Conservation (phyloP, 306 rosid species). For the Quercus robur region DNA sequence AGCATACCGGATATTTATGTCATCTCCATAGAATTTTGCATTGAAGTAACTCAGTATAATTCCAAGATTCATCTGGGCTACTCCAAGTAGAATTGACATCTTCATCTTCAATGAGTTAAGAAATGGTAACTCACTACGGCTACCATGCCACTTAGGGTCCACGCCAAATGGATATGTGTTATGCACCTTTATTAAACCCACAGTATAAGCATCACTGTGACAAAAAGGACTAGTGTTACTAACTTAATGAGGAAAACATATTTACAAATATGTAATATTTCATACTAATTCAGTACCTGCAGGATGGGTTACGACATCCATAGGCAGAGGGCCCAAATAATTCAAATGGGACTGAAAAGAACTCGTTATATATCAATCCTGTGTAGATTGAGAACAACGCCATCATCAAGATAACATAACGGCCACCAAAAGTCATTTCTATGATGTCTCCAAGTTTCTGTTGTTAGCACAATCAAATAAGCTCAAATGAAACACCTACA, state of each 20-base stretch:
- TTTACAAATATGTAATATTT: background rate
- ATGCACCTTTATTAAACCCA: constrained; percentile 76
- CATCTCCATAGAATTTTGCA: constrained; percentile 58
- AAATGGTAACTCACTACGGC: constrained; percentile 90
- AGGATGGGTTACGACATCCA: constrained; percentile 59
- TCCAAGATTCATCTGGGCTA: constrained; percentile 98
- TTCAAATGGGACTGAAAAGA: constrained; percentile 77
- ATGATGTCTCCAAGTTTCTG: constrained; percentile 87
- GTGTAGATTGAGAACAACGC: constrained; percentile 83
- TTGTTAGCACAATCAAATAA: constrained; percentile 38
- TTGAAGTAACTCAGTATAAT: constrained; percentile 80
- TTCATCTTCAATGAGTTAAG: constrained; percentile 98
- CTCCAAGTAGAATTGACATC: constrained; percentile 95
- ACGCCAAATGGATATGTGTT: constrained; percentile 90
- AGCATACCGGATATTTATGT: constrained; percentile 58
- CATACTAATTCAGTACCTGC: constrained; percentile 47
- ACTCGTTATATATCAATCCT: constrained; percentile 76
- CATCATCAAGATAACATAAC: constrained; percentile 75
- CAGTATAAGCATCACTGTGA: constrained; percentile 60
- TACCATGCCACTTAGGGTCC: constrained; percentile 97
- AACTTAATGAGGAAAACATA: constrained; percentile 1
- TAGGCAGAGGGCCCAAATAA: constrained; percentile 75
- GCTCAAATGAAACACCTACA: constrained; percentile 13
- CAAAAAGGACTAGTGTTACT: constrained; percentile 4
- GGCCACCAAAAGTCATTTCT: constrained; percentile 83